These are phyloP conservation scores for Grosmannia huntii DNA, from an alignment of 2,329 filamentous ascomycete genomes.

Conservation along the genomic window DNA sequence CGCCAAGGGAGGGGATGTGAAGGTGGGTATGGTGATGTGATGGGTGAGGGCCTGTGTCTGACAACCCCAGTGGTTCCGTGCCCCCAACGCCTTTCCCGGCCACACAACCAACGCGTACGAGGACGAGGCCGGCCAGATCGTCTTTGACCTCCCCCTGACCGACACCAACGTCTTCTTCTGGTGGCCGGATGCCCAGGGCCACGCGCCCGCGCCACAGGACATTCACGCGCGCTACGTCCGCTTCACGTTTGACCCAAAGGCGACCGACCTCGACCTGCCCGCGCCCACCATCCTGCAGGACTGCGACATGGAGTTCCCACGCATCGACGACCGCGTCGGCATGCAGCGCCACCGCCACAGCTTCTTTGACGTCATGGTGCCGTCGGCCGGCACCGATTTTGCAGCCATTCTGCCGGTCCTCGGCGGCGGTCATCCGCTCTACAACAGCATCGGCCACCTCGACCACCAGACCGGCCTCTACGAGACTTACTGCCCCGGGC, in stretches of 20 bases:
- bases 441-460: conserved; percentile 22
- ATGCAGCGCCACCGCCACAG: conserved; percentile 9
- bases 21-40: too few relatives aligned
- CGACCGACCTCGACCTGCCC: conserved; percentile 13
- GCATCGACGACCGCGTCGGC: conserved; percentile 29
- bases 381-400: conserved; percentile 17
- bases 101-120: conserved; percentile 25
- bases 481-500: conserved; percentile 21
- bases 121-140: conserved; percentile 16
- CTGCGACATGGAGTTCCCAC: conserved; percentile 19
- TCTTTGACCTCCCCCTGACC: conserved; percentile 23
- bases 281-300: conserved; percentile 19
- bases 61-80: conserved; percentile 23
- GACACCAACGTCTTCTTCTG: conserved; percentile 29
- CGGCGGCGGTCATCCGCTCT: conserved; percentile 19
- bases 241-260: conserved; percentile 26
- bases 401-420: conserved; percentile 14
- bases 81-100: conserved; percentile 21
- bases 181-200: conserved; percentile 23
- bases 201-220: conserved; percentile 18
- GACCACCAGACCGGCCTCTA: conserved; percentile 16
- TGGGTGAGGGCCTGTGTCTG: too few relatives aligned
- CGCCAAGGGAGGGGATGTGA: conserved; percentile 20
- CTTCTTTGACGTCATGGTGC: conserved; percentile 20
- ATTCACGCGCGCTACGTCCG: conserved; percentile 25